These are phyloP conservation scores for Rhododendron henanense DNA, from an alignment of 148 eudicot species.

Conservation along the genomic window DNA sequence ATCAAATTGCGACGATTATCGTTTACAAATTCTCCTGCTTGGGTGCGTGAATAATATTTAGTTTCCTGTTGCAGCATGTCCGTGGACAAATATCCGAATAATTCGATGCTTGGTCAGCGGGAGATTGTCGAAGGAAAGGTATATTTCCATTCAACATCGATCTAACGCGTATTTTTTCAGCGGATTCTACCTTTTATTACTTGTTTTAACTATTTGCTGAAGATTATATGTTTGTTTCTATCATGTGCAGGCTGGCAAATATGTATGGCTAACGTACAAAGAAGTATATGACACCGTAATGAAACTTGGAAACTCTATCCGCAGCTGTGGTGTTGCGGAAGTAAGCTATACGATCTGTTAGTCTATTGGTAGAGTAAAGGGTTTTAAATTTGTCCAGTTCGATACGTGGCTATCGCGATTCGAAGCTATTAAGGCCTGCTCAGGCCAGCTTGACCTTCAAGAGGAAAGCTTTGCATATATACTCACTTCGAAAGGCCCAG, in stretches of 20 bases:
- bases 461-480: neutral
- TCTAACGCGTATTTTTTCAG: neutral
- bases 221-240: slow-evolving; percentile 10
- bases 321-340: slow-evolving; percentile 63
- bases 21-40: neutral
- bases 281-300: slow-evolving; percentile 69
- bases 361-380: neutral
- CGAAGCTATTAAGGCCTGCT: slow-evolving; percentile 1
- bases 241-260: slow-evolving; percentile 68
- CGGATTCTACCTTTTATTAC: neutral
- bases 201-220: neutral
- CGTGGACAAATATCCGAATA: slow-evolving; percentile 57
- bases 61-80: slow-evolving; percentile 48
- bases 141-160: slow-evolving; percentile 6
- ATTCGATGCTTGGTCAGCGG: slow-evolving; percentile 66
- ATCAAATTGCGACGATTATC: neutral
- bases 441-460: neutral
- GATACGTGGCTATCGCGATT: neutral
- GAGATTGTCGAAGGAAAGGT: slow-evolving; percentile 77
- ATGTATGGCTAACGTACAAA: slow-evolving; percentile 83
- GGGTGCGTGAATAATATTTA: neutral
- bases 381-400: neutral
- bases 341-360: slow-evolving; percentile 35
- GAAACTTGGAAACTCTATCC: slow-evolving; percentile 83
- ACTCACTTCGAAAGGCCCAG: neutral